phyloP scores from a whole-genome alignment of 495 filamentous ascomycete genomes.

The Aspergillus steynii region DNA sequence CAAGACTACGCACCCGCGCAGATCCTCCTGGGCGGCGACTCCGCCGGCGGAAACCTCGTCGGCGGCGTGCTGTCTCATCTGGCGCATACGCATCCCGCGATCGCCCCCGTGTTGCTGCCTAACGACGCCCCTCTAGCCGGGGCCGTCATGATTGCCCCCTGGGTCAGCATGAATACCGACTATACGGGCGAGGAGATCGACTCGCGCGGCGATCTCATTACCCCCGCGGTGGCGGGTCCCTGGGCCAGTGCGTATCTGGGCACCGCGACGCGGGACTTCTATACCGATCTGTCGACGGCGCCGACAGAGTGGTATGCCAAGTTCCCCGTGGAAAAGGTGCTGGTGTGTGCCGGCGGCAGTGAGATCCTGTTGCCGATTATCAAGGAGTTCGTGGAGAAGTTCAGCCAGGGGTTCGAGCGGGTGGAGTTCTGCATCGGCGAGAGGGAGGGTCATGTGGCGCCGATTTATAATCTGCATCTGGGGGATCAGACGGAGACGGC shows the following conservation, averaged over 20 bases:
- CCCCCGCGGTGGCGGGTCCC: constrained; percentile 33
- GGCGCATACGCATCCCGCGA: constrained; percentile 57
- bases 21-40: constrained; percentile 62
- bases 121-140: constrained; percentile 36
- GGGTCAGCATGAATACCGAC: constrained; percentile 50
- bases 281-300: constrained; percentile 54
- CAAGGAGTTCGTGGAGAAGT: constrained; percentile 45
- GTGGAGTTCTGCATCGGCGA: constrained; percentile 41
- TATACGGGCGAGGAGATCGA: constrained; percentile 46
- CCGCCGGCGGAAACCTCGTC: constrained; percentile 63
- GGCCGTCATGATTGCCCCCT: constrained; percentile 58
- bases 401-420: constrained; percentile 31
- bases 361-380: constrained; percentile 64
- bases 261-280: constrained; percentile 46
- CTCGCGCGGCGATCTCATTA: constrained; percentile 53
- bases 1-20: constrained; percentile 38
- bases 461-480: constrained; percentile 43
- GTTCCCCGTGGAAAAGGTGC: constrained; percentile 46
- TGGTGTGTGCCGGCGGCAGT: constrained; percentile 56
- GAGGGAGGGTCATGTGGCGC: constrained; percentile 46
- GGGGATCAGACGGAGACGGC: constrained; percentile 37
- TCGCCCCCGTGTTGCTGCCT: constrained; percentile 30
- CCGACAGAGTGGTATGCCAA: constrained; percentile 53
- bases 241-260: constrained; percentile 56
- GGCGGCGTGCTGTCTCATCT: constrained; percentile 60